Conservation (phyloP, 108 stramenopile genomes). For the Skeletonema costatum region DNA sequence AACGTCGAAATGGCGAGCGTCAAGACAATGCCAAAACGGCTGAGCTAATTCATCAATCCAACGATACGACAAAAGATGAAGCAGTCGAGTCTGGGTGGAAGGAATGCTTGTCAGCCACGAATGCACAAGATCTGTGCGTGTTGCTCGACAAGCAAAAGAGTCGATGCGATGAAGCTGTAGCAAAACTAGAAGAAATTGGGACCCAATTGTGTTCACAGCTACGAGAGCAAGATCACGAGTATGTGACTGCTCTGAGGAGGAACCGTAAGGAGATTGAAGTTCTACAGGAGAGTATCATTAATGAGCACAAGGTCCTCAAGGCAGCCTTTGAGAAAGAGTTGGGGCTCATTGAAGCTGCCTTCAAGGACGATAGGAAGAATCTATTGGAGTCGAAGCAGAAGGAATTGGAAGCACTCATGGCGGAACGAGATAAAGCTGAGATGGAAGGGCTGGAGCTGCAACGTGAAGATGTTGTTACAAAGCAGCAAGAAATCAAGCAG, state of each 20-base stretch:
- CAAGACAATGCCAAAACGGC: constrained; percentile 14
- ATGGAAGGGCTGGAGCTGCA: constrained; percentile 21
- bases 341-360: constrained; percentile 29
- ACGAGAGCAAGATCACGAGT: constrained; percentile 45
- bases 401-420: constrained; percentile 38
- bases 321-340: constrained; percentile 40
- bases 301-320: constrained; percentile 37
- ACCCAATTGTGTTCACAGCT: constrained; percentile 33
- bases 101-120: constrained; percentile 18
- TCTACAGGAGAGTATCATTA: constrained; percentile 25
- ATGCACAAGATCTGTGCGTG: constrained; percentile 29
- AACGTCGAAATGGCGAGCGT: constrained; percentile 8
- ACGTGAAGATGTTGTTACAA: constrained; percentile 21
- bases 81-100: constrained; percentile 31
- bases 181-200: constrained; percentile 31
- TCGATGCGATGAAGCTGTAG: constrained; percentile 23
- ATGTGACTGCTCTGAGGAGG: constrained; percentile 41
- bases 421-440: constrained; percentile 31
- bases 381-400: constrained; percentile 14
- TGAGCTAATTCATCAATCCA: background rate
- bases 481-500: constrained; percentile 29
- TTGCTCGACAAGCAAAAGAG: constrained; percentile 27
- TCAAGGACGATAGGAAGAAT: constrained; percentile 22
- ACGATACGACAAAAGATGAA: constrained; percentile 5
- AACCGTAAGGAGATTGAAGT: constrained; percentile 36